These are phyloP conservation scores for Isabelozyma rhagii DNA, from an alignment of 805 yeast species.

Conservation along the genomic window DNA sequence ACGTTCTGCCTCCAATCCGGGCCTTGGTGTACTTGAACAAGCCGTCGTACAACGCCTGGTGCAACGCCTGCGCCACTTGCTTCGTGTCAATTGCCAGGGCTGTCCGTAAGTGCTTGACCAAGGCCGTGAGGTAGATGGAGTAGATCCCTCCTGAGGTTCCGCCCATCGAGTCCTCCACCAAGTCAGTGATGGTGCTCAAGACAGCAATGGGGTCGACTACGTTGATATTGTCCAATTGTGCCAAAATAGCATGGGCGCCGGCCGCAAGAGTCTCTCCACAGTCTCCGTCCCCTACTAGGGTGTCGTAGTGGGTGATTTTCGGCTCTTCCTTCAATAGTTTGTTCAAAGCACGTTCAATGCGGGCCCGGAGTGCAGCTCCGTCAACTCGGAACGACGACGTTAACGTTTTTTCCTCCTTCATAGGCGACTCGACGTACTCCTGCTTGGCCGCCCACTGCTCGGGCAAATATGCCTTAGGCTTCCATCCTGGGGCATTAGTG, in stretches of 20 bases:
- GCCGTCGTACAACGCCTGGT: slow-evolving; percentile 60
- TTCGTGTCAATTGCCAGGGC: slow-evolving; percentile 31
- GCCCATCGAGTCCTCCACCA: slow-evolving; percentile 91
- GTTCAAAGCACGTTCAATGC: slow-evolving; percentile 44
- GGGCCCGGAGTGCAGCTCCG: slow-evolving; percentile 44
- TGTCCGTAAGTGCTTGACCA: slow-evolving; percentile 49
- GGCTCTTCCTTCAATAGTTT: slow-evolving; percentile 54
- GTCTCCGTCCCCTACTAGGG: slow-evolving; percentile 94
- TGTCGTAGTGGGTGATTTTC: slow-evolving; percentile 77
- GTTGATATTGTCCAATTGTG: slow-evolving; percentile 41
- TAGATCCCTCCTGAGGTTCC: slow-evolving; percentile 96
- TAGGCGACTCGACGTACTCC: slow-evolving; percentile 29
- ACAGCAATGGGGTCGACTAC: slow-evolving; percentile 52
- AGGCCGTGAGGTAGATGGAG: slow-evolving; percentile 78
- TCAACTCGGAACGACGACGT: slow-evolving; percentile 29
- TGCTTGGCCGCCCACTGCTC: slow-evolving; percentile 27
- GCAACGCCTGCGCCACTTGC: slow-evolving; percentile 47
- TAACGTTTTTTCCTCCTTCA: slow-evolving; percentile 18
- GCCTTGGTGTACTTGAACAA: slow-evolving; percentile 86
- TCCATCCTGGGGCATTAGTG: slow-evolving; percentile 86
- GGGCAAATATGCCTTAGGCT: slow-evolving; percentile 33
- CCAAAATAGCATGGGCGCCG: slow-evolving; percentile 73
- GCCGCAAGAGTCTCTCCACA: slow-evolving; percentile 88
- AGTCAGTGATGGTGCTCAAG: slow-evolving; percentile 69
- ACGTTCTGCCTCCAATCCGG: slow-evolving; percentile 81